These are phyloP conservation scores for Dryas drummondii DNA, from an alignment of 306 rosid species.

Conservation along the genomic window DNA sequence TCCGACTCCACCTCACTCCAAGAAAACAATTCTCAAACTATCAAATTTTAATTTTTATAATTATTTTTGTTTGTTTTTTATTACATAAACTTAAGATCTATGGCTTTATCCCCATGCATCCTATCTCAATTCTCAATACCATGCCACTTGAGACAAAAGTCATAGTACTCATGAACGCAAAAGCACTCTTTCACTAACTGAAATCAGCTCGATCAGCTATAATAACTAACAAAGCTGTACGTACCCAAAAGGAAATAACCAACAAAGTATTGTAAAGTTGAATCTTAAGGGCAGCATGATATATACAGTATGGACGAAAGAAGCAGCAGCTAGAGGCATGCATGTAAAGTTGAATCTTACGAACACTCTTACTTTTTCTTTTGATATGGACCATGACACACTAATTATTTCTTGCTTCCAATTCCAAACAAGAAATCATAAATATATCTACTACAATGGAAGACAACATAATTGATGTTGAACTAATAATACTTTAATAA, in stretches of 20 bases:
- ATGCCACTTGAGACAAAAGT: not conserved
- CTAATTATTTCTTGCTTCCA: not conserved
- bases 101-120: no score
- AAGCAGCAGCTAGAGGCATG: no score
- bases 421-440: not conserved
- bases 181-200: not conserved
- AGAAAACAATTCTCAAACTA: no score
- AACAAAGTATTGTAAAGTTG: not conserved
- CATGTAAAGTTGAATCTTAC: not conserved
- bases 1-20: no score
- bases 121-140: no score
- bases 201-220: not conserved
- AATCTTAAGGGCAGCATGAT: not conserved
- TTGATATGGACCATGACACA: not conserved
- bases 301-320: no score
- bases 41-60: no score
- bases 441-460: conserved; percentile 1
- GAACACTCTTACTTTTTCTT: not conserved
- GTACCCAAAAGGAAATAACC: not conserved
- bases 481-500: not conserved
- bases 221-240: not conserved
- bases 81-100: no score
- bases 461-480: not conserved
- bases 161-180: not conserved
- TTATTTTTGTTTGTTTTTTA: no score